Conservation (phyloP, 2,329 filamentous ascomycete species). For the Rachicladosporium sp. region DNA sequence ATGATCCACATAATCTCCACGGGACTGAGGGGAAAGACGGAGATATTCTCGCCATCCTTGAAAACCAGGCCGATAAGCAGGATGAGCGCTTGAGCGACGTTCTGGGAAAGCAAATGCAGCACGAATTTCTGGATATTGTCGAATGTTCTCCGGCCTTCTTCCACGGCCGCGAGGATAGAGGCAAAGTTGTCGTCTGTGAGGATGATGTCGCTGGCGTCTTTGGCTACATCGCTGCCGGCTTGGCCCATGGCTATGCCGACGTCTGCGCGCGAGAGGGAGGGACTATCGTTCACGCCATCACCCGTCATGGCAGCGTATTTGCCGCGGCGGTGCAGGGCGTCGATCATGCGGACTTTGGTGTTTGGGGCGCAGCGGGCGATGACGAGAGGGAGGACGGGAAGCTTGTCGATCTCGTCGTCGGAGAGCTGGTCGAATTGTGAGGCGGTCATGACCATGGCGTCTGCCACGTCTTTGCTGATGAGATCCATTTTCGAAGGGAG, state of each 20-base stretch:
- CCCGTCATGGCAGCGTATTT: constrained; percentile 79
- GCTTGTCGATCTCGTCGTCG: constrained; percentile 59
- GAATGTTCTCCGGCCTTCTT: constrained; percentile 73
- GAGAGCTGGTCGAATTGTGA: constrained; percentile 48
- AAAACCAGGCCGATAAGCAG: constrained; percentile 73
- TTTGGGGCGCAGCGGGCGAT: constrained; percentile 74
- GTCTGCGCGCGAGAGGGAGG: constrained; percentile 67
- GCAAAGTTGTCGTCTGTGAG: constrained; percentile 83
- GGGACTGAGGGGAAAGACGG: constrained; percentile 75
- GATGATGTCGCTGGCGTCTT: constrained; percentile 72
- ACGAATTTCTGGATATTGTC: constrained; percentile 86
- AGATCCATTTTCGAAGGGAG: constrained; percentile 47
- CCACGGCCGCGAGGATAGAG: constrained; percentile 70
- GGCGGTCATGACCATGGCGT: constrained; percentile 59
- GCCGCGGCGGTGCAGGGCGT: constrained; percentile 65
- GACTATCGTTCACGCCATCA: constrained; percentile 78
- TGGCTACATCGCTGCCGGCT: constrained; percentile 73
- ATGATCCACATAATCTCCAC: constrained; percentile 91
- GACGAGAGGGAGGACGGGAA: constrained; percentile 66
- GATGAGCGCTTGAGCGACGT: constrained; percentile 80
- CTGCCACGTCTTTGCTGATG: constrained; percentile 31
- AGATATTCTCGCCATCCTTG: constrained; percentile 57
- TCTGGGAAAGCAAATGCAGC: constrained; percentile 82
- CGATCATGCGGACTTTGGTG: constrained; percentile 85
- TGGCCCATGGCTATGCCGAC: constrained; percentile 85